A percentile compares a stretch with the other conserved stretches of the same genome.
These are phyloP conservation scores for Beauveria rudraprayagi DNA, from an alignment of 2,329 filamentous ascomycete genomes.

Conservation along the genomic window DNA sequence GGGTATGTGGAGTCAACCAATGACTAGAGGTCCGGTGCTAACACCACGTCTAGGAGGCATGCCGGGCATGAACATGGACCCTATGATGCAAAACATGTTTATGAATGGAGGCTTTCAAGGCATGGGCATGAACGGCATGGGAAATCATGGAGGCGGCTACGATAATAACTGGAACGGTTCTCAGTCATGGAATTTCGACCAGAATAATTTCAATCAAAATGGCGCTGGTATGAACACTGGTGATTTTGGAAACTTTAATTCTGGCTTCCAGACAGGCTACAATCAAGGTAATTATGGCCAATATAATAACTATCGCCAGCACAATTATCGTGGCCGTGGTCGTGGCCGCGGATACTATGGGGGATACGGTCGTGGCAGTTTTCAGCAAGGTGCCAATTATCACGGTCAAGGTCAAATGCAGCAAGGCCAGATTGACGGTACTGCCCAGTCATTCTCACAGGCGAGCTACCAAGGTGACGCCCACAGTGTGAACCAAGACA, in stretches of 20 bases:
- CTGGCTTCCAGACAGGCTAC: conserved; percentile 69
- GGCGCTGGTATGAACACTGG: conserved; percentile 70
- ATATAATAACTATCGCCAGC: conserved; percentile 69
- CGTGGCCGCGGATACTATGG: conserved; percentile 55
- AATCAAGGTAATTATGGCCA: conserved; percentile 79
- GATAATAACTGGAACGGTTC: conserved; percentile 75
- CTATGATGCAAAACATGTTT: conserved; percentile 68
- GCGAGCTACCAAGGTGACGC: conserved; percentile 20
- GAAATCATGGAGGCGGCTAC: conserved; percentile 60
- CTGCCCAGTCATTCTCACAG: conserved; percentile 1
- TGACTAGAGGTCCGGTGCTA: neutral
- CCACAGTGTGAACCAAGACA: conserved; percentile 6
- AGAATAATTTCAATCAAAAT: conserved; percentile 88
- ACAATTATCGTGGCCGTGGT: conserved; percentile 59
- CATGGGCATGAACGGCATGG: conserved; percentile 75
- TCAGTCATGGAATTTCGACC: conserved; percentile 75
- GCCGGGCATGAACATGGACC: conserved; percentile 79
- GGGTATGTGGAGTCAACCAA: conserved; percentile 52
- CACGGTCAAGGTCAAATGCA: conserved; percentile 27
- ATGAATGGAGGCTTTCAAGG: conserved; percentile 73
- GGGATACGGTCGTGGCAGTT: conserved; percentile 49
- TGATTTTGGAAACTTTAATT: conserved; percentile 74
- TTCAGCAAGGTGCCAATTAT: conserved; percentile 34
- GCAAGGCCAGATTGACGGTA: conserved; percentile 4
- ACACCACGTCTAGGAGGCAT: conserved; percentile 46